A percentile compares a stretch with the other conserved stretches of the same genome.
phyloP scores from a whole-genome alignment of 768 basidiomycete species.

The Sutorius australiensis region DNA sequence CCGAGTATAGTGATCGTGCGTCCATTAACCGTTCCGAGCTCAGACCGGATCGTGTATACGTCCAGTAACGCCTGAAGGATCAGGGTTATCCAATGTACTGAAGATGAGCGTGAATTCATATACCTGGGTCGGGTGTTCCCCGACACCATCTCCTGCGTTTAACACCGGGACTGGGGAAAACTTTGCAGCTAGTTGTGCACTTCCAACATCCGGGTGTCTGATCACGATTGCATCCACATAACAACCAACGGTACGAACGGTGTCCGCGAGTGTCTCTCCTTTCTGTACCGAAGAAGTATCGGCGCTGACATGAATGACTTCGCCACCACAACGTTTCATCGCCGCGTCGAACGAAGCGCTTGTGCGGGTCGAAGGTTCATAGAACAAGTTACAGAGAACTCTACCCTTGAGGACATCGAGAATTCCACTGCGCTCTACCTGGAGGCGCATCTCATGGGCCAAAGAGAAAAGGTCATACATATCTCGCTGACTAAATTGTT shows the following conservation, averaged over 20 bases:
- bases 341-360: slow-evolving; percentile 96
- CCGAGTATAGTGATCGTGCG: slow-evolving; percentile 90
- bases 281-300: slow-evolving; percentile 88
- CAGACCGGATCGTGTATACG: slow-evolving; percentile 93
- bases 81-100: slow-evolving; percentile 2
- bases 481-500: slow-evolving; percentile 86
- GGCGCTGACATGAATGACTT: slow-evolving; percentile 81
- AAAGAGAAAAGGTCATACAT: slow-evolving; percentile 91
- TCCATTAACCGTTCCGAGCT: slow-evolving; percentile 96
- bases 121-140: slow-evolving; percentile 96
- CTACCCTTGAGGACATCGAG: slow-evolving; percentile 89
- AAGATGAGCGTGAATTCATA: slow-evolving; percentile 17
- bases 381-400: slow-evolving; percentile 90
- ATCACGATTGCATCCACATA: slow-evolving; percentile 94
- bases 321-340: slow-evolving; percentile 97
- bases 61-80: slow-evolving; percentile 67
- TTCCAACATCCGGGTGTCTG: slow-evolving; percentile 91
- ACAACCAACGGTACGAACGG: slow-evolving; percentile 89
- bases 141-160: slow-evolving; percentile 96
- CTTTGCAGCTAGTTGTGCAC: slow-evolving; percentile 93
- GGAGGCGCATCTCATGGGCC: slow-evolving; percentile 94
- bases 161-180: slow-evolving; percentile 93
- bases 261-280: slow-evolving; percentile 91
- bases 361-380: slow-evolving; percentile 95
- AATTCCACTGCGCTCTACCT: slow-evolving; percentile 86